A percentile compares a stretch with the other conserved stretches of the same genome.
These are phyloP conservation scores for Ophiocordyceps australis DNA, from an alignment of 2,329 filamentous ascomycete genomes.

Conservation along the genomic window DNA sequence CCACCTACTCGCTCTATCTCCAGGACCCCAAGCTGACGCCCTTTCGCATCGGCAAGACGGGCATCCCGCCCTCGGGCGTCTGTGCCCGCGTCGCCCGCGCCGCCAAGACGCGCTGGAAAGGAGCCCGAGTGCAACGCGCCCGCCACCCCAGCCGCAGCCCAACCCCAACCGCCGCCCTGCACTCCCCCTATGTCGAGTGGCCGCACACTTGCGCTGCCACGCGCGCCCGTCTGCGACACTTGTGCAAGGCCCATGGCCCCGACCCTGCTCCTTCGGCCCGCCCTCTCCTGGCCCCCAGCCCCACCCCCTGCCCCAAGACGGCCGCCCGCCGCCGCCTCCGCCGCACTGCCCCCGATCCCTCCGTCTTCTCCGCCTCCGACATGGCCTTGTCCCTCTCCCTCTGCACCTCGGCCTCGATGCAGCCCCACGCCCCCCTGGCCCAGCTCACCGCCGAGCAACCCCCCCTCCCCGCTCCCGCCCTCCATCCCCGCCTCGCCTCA, in stretches of 20 bases:
- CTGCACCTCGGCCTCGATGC: constrained; percentile 47
- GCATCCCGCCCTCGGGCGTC: constrained; percentile 46
- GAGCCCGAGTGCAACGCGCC: constrained; percentile 23
- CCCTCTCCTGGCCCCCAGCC: constrained; percentile 32
- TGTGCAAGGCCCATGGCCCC: constrained; percentile 40
- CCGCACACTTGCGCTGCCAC: constrained; percentile 46
- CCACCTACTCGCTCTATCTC: constrained; percentile 44
- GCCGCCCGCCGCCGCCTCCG: constrained; percentile 30
- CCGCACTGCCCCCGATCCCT: constrained; percentile 24
- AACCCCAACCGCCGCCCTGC: constrained; percentile 31
- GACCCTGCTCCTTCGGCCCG: no score
- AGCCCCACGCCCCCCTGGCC: constrained; percentile 40
- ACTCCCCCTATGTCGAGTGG: constrained; percentile 37
- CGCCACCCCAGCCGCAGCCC: constrained; percentile 29
- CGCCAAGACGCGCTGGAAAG: constrained; percentile 49
- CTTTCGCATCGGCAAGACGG: constrained; percentile 43
- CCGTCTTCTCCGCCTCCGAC: constrained; percentile 39
- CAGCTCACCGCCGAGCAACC: constrained; percentile 30
- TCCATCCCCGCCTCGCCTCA: constrained; percentile 33
- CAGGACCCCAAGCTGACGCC: constrained; percentile 51
- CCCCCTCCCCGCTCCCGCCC: constrained; percentile 12
- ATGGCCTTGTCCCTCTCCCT: constrained; percentile 44
- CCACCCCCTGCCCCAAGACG: constrained; percentile 34
- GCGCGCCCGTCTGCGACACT: constrained; percentile 39
- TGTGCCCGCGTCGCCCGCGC: constrained; percentile 47